phyloP scores from a whole-genome alignment of 179 eudicot genomes.

The Spinacia oleracea region DNA sequence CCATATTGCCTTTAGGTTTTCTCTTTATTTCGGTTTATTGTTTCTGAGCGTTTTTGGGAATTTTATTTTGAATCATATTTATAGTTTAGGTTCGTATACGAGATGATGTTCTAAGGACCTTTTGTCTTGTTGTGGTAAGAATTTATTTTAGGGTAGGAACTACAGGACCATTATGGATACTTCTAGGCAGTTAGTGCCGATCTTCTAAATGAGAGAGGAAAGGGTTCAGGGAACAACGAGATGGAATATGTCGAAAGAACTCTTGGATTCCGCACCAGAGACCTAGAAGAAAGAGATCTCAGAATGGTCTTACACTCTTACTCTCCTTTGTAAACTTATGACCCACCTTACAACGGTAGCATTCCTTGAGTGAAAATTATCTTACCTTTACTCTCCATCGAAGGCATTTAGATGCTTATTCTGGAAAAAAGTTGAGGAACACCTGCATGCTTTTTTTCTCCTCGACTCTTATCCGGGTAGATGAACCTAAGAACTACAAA shows the following conservation, averaged over 20 bases:
- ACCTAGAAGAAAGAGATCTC: slow-evolving; percentile 81
- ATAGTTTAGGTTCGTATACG: too few relatives aligned
- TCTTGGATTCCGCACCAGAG: slow-evolving; percentile 85
- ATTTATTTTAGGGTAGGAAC: background rate
- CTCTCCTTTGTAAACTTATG: too few relatives aligned
- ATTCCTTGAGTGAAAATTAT: background rate
- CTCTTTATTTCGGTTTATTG: too few relatives aligned
- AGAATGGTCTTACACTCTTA: slow-evolving; percentile 57
- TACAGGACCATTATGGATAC: background rate
- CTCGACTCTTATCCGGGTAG: background rate
- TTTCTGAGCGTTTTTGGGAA: too few relatives aligned
- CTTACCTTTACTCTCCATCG: background rate
- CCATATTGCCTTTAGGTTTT: background rate
- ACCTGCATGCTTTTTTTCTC: background rate
- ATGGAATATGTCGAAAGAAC: slow-evolving; percentile 97
- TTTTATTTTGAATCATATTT: too few relatives aligned
- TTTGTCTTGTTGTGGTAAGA: too few relatives aligned
- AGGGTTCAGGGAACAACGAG: slow-evolving; percentile 82
- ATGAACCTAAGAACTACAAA: background rate
- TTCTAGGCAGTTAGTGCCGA: slow-evolving; percentile 72
- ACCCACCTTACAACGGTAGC: too few relatives aligned
- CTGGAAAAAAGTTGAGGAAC: background rate
- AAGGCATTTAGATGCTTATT: background rate
- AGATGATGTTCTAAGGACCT: too few relatives aligned
- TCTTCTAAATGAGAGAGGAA: slow-evolving; percentile 86